phyloP scores from a whole-genome alignment of 2,329 filamentous ascomycete genomes.

The Talaromyces sp. region DNA sequence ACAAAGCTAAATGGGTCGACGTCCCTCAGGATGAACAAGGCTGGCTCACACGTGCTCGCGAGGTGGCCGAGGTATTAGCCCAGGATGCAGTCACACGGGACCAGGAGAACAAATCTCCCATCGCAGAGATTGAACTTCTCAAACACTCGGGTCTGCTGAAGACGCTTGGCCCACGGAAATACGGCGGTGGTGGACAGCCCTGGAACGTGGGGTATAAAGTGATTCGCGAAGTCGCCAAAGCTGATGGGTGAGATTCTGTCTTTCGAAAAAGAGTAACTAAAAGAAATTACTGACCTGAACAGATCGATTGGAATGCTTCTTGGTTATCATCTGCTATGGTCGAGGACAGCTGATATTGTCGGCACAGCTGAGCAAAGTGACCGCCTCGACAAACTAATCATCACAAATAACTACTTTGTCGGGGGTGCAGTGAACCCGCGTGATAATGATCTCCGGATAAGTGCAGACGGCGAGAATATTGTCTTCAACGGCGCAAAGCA shows the following conservation, averaged over 20 bases:
- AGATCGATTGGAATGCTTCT: slow-evolving; percentile 60
- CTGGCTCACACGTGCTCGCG: slow-evolving; percentile 46
- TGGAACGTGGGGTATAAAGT: slow-evolving; percentile 54
- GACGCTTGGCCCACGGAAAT: slow-evolving; percentile 44
- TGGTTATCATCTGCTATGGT: slow-evolving; percentile 61
- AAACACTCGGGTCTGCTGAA: slow-evolving; percentile 49
- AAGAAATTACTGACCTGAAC: neutral
- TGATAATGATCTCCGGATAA: slow-evolving; percentile 56
- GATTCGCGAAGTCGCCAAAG: slow-evolving; percentile 59
- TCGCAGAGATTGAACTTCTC: slow-evolving; percentile 46
- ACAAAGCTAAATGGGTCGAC: slow-evolving; percentile 32
- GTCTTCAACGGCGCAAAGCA: slow-evolving; percentile 58
- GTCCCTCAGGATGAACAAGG: slow-evolving; percentile 35
- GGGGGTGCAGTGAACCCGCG: slow-evolving; percentile 62
- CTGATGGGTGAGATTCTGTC: slow-evolving; percentile 46
- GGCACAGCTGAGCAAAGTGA: slow-evolving; percentile 57
- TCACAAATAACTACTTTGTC: slow-evolving; percentile 60
- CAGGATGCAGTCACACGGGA: slow-evolving; percentile 45
- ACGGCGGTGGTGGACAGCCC: slow-evolving; percentile 48
- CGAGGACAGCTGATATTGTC: slow-evolving; percentile 54
- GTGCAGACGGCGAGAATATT: slow-evolving; percentile 47
- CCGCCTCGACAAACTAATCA: slow-evolving; percentile 51
- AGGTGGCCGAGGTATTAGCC: slow-evolving; percentile 45
- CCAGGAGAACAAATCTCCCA: slow-evolving; percentile 48
- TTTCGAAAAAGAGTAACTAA: neutral